Conservation (phyloP, 2,329 filamentous ascomycete species). For the Penicillium sp. region DNA sequence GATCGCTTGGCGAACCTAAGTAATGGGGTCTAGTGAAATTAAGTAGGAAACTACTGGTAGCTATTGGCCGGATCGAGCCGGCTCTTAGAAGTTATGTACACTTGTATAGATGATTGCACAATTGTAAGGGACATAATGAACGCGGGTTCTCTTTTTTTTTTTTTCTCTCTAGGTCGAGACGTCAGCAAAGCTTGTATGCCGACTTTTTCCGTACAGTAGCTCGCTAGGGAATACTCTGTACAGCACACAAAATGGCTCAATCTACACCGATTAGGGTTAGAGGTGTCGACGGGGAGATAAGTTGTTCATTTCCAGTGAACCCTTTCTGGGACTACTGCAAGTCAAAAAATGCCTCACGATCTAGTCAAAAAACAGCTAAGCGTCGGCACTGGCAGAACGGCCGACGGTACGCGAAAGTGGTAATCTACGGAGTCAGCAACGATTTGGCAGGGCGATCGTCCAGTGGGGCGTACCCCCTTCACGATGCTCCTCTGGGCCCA, state of each 20-base stretch:
- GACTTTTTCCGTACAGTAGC: not conserved
- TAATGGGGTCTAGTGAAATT: slow-evolving; percentile 8
- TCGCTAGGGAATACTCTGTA: not conserved
- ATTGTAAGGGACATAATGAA: not conserved
- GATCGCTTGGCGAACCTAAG: slow-evolving; percentile 23
- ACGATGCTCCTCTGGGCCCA: slow-evolving; percentile 24
- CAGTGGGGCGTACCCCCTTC: slow-evolving; percentile 21
- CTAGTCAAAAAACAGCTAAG: not conserved
- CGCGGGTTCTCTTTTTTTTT: not conserved
- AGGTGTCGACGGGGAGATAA: not conserved
- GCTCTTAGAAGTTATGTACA: not conserved
- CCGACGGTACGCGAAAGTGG: slow-evolving; percentile 7
- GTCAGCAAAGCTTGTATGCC: slow-evolving; percentile 4
- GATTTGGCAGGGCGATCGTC: slow-evolving; percentile 36
- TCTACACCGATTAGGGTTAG: not conserved
- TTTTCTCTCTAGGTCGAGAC: not conserved
- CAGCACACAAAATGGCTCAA: slow-evolving; percentile 6
- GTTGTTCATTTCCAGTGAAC: slow-evolving; percentile 3
- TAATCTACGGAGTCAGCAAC: slow-evolving; percentile 2
- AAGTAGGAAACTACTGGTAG: slow-evolving; percentile 1
- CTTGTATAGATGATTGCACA: not conserved
- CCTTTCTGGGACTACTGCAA: slow-evolving; percentile 7
- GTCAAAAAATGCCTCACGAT: slow-evolving; percentile 39
- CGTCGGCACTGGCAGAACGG: slow-evolving; percentile 1
- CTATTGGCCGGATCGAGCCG: not conserved